These are phyloP conservation scores for Hemileccinum rubropunctum DNA, from an alignment of 768 basidiomycete genomes.

Conservation along the genomic window DNA sequence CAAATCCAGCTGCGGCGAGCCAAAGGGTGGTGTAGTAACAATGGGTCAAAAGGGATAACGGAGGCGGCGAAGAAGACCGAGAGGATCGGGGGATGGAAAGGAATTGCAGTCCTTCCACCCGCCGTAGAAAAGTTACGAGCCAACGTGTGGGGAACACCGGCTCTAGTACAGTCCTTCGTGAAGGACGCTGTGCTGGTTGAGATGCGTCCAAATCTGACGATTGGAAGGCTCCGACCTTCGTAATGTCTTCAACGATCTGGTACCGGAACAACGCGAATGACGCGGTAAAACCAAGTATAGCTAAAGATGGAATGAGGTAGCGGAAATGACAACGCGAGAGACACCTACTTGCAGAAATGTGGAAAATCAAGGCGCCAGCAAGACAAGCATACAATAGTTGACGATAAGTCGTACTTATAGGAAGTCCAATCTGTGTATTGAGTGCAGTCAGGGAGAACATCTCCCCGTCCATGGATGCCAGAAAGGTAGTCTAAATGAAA, in stretches of 20 bases:
- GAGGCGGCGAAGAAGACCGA: constrained; percentile 1
- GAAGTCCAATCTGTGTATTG: constrained; percentile 17
- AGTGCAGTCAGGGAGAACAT: constrained; percentile 26
- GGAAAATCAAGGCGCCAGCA: constrained; percentile 30
- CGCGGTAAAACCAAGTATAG: constrained; percentile 26
- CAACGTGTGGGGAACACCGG: constrained; percentile 6
- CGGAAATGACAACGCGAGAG: background rate
- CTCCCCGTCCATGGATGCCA: constrained; percentile 26
- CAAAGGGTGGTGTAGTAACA: constrained; percentile 28
- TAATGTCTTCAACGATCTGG: constrained; percentile 19
- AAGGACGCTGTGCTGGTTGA: constrained; percentile 8
- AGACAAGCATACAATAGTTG: constrained; percentile 30
- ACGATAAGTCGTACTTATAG: constrained; percentile 7
- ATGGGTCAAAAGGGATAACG: constrained; percentile 20
- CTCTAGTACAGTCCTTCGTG: constrained; percentile 17
- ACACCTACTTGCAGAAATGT: constrained; percentile 28
- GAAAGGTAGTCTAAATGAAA: constrained; percentile 27
- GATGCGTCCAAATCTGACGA: background rate
- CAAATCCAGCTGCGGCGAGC: constrained; percentile 24
- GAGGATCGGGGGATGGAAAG: background rate
- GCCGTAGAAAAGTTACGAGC: background rate
- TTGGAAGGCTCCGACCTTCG: constrained; percentile 10
- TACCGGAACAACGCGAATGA: constrained; percentile 31
- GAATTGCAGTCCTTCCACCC: background rate
- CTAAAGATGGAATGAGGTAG: constrained; percentile 7